Conservation (phyloP, 2,329 filamentous ascomycete species). For the Thermothelomyces thermophilus region DNA sequence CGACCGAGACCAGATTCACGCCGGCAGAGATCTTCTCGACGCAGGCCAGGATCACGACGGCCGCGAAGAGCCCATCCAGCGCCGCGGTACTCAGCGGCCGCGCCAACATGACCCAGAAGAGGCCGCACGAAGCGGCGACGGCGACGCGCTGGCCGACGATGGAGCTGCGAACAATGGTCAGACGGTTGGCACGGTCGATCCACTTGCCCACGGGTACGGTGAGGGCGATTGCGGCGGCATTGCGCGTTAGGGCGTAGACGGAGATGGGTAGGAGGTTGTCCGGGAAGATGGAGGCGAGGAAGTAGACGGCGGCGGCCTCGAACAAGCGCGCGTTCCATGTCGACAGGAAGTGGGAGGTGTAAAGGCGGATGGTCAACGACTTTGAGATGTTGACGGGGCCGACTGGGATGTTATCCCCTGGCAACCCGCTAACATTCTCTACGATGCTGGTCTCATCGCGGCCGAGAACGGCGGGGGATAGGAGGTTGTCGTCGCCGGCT, state of each 20-base stretch:
- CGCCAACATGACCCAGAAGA: no score
- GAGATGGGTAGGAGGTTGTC: conserved; percentile 59
- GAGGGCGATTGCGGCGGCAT: conserved; percentile 50
- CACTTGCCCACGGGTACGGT: conserved; percentile 51
- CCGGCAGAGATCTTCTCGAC: conserved; percentile 61
- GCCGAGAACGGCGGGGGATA: neutral
- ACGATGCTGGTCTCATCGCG: neutral
- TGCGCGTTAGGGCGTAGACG: conserved; percentile 58
- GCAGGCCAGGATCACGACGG: conserved; percentile 50
- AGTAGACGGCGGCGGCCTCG: conserved; percentile 44
- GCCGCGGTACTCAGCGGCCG: no score
- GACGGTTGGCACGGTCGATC: conserved; percentile 50
- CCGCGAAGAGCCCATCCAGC: no score
- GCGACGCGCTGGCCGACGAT: conserved; percentile 38
- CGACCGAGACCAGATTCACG: conserved; percentile 61
- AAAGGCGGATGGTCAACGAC: conserved; percentile 34
- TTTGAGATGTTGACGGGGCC: neutral
- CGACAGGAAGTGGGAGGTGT: conserved; percentile 54
- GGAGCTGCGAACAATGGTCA: conserved; percentile 44
- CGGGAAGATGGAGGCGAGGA: conserved; percentile 48
- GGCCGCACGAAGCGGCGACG: conserved; percentile 41
- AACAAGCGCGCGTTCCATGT: conserved; percentile 49
- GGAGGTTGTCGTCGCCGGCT: neutral
- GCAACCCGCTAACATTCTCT: neutral
- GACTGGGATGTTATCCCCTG: neutral